These are phyloP conservation scores for Macaranga tanarius DNA, from an alignment of 441 rosid genomes.

Conservation along the genomic window DNA sequence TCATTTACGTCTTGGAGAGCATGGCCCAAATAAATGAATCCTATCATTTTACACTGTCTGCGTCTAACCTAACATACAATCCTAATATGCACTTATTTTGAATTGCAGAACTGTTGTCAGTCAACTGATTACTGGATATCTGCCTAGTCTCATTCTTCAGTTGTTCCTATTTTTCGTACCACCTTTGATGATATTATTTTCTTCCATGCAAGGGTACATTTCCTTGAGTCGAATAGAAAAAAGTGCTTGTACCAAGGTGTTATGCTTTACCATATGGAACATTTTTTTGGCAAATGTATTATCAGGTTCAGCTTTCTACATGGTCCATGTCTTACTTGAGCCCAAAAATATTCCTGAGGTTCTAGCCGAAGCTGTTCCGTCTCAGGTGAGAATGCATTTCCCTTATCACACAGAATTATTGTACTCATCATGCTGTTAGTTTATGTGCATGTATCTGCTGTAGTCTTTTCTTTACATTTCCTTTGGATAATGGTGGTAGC, in stretches of 20 bases:
- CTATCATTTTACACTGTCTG: conserved; percentile 1
- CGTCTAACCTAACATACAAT: conserved; percentile 9
- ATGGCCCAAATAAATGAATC: not conserved
- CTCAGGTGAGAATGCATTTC: conserved; percentile 55
- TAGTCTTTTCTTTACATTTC: not conserved
- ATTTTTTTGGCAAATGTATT: conserved; percentile 78
- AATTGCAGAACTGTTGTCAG: conserved; percentile 64
- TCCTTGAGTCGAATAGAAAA: conserved; percentile 69
- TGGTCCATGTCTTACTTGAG: conserved; percentile 59
- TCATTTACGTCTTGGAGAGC: not conserved
- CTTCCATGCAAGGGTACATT: conserved; percentile 76
- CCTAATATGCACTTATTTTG: conserved; percentile 24
- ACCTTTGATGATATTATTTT: conserved; percentile 65
- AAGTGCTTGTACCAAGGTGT: conserved; percentile 76
- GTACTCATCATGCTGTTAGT: not conserved
- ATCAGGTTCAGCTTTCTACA: conserved; percentile 78
- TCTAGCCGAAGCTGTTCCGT: conserved; percentile 83
- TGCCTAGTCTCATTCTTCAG: conserved; percentile 83
- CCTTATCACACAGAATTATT: not conserved
- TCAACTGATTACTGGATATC: conserved; percentile 86
- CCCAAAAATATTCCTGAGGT: conserved; percentile 69
- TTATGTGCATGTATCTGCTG: not conserved
- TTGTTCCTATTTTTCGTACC: conserved; percentile 60
- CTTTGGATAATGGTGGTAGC: not conserved
- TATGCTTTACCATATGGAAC: conserved; percentile 81